Conservation (phyloP, 192 early-diverging fungal genomes). For the Jimgerdemannia lactiflua region DNA sequence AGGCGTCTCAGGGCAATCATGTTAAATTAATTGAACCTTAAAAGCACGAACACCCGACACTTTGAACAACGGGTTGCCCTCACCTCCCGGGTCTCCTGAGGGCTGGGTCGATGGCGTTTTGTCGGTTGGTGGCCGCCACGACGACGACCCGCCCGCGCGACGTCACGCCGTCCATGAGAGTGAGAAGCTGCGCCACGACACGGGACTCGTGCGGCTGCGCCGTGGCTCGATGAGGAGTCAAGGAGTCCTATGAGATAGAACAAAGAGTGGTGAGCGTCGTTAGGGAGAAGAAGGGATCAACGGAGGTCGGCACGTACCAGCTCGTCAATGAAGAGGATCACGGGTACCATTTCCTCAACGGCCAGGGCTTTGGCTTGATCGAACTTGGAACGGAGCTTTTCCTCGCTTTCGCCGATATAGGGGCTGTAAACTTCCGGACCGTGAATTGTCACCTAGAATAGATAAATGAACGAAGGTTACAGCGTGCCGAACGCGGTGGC, state of each 20-base stretch:
- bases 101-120: slow-evolving; percentile 82
- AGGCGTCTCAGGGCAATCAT: background rate
- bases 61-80: background rate
- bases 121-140: slow-evolving; percentile 87
- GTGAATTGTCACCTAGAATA: slow-evolving; percentile 55
- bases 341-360: slow-evolving; percentile 30
- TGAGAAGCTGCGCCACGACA: slow-evolving; percentile 87
- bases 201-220: slow-evolving; percentile 65
- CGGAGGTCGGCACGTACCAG: slow-evolving; percentile 49
- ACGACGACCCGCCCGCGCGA: slow-evolving; percentile 65
- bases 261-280: background rate
- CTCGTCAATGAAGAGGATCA: slow-evolving; percentile 97
- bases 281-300: too few species aligned
- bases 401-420: slow-evolving; percentile 87
- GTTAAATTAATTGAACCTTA: background rate
- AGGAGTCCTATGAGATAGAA: slow-evolving; percentile 54
- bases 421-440: slow-evolving; percentile 85
- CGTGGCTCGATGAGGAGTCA: slow-evolving; percentile 63
- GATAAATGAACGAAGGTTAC: slow-evolving; percentile 26
- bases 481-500: background rate
- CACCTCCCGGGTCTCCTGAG: slow-evolving; percentile 78
- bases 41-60: background rate
- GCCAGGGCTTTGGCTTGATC: slow-evolving; percentile 48
- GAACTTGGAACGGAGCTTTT: slow-evolving; percentile 69
- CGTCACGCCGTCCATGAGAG: slow-evolving; percentile 83